Evolutionary conservation across 805 yeast genomes (phyloP).

Genomic region (Ogataea trehalophila): DNA sequence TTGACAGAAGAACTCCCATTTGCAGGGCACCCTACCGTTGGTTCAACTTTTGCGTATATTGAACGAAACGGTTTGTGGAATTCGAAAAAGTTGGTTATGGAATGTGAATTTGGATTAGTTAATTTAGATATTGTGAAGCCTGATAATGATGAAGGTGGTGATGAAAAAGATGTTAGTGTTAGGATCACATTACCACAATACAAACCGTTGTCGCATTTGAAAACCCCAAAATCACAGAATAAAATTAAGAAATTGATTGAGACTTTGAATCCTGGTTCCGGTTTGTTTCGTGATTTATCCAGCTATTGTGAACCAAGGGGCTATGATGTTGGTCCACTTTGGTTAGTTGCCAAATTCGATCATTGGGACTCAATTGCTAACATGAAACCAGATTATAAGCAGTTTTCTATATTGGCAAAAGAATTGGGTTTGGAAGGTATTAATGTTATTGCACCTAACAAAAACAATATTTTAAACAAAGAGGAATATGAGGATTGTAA

Average conservation of each 20-base stretch:
- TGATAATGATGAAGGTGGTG: not conserved
- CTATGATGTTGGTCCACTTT: slow-evolving; percentile 42
- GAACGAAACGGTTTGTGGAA: slow-evolving; percentile 22
- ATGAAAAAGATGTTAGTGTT: not conserved
- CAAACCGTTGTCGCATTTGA: not conserved
- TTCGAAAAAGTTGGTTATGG: slow-evolving; percentile 32
- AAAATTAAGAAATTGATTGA: not conserved
- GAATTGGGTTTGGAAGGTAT: slow-evolving; percentile 30
- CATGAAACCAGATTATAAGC: slow-evolving; percentile 29
- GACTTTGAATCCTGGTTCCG: not conserved
- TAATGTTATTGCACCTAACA: slow-evolving; percentile 34
- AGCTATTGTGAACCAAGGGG: slow-evolving; percentile 22
- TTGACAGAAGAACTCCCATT: slow-evolving; percentile 47
- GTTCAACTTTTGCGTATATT: slow-evolving; percentile 43
- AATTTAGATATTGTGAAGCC: slow-evolving; percentile 17
- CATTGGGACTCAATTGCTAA: slow-evolving; percentile 30
- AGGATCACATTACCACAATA: not conserved
- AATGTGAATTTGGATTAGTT: slow-evolving; percentile 43
- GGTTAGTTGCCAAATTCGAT: slow-evolving; percentile 36
- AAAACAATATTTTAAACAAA: no score
- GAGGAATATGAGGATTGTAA: slow-evolving; percentile 15
- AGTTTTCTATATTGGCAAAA: slow-evolving; percentile 17
- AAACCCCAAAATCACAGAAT: not conserved
- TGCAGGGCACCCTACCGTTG: slow-evolving; percentile 64
- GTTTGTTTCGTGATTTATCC: not conserved